phyloP scores from a whole-genome alignment of 164 flowering plant genomes.

The Houttuynia cordata region DNA sequence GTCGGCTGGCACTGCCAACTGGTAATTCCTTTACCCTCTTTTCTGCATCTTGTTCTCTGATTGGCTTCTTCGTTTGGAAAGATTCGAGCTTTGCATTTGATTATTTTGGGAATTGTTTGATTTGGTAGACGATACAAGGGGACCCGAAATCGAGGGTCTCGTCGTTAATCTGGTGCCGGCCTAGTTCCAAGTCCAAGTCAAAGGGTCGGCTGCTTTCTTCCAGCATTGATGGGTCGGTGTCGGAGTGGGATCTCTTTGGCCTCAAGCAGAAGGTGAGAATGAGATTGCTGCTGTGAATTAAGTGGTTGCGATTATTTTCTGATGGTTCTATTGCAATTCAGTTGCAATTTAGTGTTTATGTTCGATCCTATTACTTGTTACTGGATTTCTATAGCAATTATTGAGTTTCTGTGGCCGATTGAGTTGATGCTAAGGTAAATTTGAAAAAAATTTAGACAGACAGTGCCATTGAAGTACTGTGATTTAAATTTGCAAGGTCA shows the following conservation, averaged over 20 bases:
- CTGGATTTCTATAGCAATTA: too few species aligned
- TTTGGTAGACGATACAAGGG: constrained; percentile 59
- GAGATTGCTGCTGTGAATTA: background rate
- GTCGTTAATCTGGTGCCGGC: constrained; percentile 55
- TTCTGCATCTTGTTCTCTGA: too few species aligned
- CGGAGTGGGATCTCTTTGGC: constrained; percentile 73
- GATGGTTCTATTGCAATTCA: background rate
- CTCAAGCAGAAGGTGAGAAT: constrained; percentile 29
- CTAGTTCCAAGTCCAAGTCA: constrained; percentile 20
- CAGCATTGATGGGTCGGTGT: constrained; percentile 64
- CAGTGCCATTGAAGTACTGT: too few species aligned
- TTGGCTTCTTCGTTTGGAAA: background rate
- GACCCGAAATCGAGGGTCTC: constrained; percentile 50
- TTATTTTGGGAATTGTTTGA: constrained; percentile 1
- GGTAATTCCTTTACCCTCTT: constrained; percentile 24
- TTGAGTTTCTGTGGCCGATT: too few species aligned
- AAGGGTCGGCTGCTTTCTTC: constrained; percentile 55
- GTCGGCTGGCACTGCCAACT: constrained; percentile 95
- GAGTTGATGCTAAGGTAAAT: too few species aligned
- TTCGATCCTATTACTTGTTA: background rate
- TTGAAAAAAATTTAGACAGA: background rate
- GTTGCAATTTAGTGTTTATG: background rate
- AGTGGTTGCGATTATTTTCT: background rate
- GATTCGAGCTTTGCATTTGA: background rate
- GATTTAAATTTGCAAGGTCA: too few species aligned